These are phyloP conservation scores for Colletotrichum costaricense DNA, from an alignment of 2,329 filamentous ascomycete species.

Conservation along the genomic window DNA sequence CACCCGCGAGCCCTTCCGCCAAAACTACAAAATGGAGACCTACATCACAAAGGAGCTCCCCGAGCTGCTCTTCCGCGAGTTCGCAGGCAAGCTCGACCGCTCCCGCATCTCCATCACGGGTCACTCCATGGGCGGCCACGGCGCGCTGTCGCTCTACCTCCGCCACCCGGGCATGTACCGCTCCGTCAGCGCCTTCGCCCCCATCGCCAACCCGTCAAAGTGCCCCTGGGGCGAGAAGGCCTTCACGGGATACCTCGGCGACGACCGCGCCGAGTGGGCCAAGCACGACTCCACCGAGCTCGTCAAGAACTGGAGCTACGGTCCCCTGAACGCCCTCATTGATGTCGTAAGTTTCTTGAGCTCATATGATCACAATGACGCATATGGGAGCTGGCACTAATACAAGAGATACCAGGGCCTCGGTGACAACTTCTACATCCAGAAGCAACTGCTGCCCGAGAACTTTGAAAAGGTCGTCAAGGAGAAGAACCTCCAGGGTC, in stretches of 20 bases:
- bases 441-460: slow-evolving; percentile 91
- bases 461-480: slow-evolving; percentile 87
- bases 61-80: slow-evolving; percentile 76
- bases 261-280: slow-evolving; percentile 81
- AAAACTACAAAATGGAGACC: slow-evolving; percentile 92
- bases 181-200: slow-evolving; percentile 89
- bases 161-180: slow-evolving; percentile 92
- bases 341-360: slow-evolving; percentile 75
- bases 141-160: slow-evolving; percentile 90
- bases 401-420: slow-evolving; percentile 71
- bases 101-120: slow-evolving; percentile 85
- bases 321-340: slow-evolving; percentile 80
- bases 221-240: slow-evolving; percentile 98
- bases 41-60: slow-evolving; percentile 95
- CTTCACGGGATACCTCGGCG: slow-evolving; percentile 89
- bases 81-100: slow-evolving; percentile 75
- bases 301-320: slow-evolving; percentile 75
- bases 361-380: neutral
- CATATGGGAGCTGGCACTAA: neutral
- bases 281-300: slow-evolving; percentile 94
- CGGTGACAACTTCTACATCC: slow-evolving; percentile 96
- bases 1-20: slow-evolving; percentile 76
- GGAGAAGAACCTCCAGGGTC: slow-evolving; percentile 77
- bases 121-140: slow-evolving; percentile 98
- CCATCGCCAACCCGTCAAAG: slow-evolving; percentile 85